A percentile compares a stretch with the other conserved stretches of the same genome.
These are phyloP conservation scores for Paxillus involutus DNA, from an alignment of 768 basidiomycete genomes.

Conservation along the genomic window DNA sequence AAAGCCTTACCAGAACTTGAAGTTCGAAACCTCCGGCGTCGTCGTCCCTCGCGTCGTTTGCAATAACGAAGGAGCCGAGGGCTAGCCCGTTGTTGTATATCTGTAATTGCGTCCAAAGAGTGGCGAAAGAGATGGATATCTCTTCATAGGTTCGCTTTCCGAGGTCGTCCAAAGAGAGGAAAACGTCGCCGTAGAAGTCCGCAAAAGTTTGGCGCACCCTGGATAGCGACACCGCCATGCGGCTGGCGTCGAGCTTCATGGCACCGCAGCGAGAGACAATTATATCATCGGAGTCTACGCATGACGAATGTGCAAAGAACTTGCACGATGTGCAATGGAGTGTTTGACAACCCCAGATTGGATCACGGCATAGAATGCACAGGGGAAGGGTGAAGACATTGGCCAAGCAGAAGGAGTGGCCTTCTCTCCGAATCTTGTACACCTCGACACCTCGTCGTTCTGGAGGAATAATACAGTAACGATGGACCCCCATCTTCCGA, in stretches of 20 bases:
- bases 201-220: slow-evolving; percentile 58
- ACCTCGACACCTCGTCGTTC: slow-evolving; percentile 25
- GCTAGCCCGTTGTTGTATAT: slow-evolving; percentile 66
- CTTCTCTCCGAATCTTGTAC: slow-evolving; percentile 24
- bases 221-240: slow-evolving; percentile 52
- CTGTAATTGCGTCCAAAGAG: slow-evolving; percentile 68
- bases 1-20: slow-evolving; percentile 49
- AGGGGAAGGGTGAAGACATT: slow-evolving; percentile 76
- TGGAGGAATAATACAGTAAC: slow-evolving; percentile 53
- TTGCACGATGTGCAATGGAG: slow-evolving; percentile 63
- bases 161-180: slow-evolving; percentile 47
- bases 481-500: slow-evolving; percentile 59
- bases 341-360: slow-evolving; percentile 80
- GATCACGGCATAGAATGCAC: slow-evolving; percentile 64
- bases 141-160: slow-evolving; percentile 62
- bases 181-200: slow-evolving; percentile 47
- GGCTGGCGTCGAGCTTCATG: slow-evolving; percentile 38
- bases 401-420: slow-evolving; percentile 55
- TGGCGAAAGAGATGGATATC: slow-evolving; percentile 54
- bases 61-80: slow-evolving; percentile 62
- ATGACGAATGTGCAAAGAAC: slow-evolving; percentile 58
- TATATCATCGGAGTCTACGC: slow-evolving; percentile 32
- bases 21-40: slow-evolving; percentile 58
- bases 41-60: slow-evolving; percentile 31
- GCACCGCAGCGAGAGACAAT: slow-evolving; percentile 41